Evolutionary conservation across 495 filamentous ascomycete species (phyloP).

Genomic region (Penicillium longicatenatum): DNA sequence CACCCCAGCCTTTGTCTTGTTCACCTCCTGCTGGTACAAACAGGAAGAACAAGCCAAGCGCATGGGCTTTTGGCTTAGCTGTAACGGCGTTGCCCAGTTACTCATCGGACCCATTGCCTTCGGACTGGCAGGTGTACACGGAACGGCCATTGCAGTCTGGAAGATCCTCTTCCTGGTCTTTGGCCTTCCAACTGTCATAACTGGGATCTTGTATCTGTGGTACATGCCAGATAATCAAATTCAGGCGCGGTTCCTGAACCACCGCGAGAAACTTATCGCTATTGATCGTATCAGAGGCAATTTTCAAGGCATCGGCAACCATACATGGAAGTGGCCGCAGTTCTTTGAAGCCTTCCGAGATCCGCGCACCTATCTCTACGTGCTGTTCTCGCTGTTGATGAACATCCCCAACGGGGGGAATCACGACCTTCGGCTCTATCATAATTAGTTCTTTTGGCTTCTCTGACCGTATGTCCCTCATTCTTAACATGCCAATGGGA

Average conservation of each 20-base stretch:
- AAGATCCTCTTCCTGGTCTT: constrained; percentile 66
- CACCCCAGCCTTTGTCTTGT: constrained; percentile 58
- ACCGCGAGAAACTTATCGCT: constrained; percentile 48
- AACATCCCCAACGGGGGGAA: no score
- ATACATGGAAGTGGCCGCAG: constrained; percentile 54
- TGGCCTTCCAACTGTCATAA: constrained; percentile 53
- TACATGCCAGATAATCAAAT: constrained; percentile 53
- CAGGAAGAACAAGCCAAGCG: constrained; percentile 53
- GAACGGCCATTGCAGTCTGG: no score
- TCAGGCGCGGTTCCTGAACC: constrained; percentile 44
- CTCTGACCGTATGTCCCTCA: no score
- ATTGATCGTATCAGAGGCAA: constrained; percentile 57
- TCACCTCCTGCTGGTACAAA: constrained; percentile 60
- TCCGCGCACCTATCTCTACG: no score
- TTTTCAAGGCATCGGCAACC: constrained; percentile 56
- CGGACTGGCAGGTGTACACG: no score
- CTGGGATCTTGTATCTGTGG: constrained; percentile 31
- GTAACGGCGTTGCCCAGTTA: no score
- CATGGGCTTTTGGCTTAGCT: constrained; percentile 58
- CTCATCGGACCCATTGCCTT: no score
- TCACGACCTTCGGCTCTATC: no score
- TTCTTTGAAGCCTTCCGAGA: constrained; percentile 36
- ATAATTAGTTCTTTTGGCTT: no score
- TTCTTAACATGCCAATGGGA: no score
- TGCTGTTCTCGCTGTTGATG: no score